Percentiles rank a stretch among this genome's conserved stretches.
phyloP scores from a whole-genome alignment of 2,329 filamentous ascomycete genomes.

The Aspergillus carbonarius region DNA sequence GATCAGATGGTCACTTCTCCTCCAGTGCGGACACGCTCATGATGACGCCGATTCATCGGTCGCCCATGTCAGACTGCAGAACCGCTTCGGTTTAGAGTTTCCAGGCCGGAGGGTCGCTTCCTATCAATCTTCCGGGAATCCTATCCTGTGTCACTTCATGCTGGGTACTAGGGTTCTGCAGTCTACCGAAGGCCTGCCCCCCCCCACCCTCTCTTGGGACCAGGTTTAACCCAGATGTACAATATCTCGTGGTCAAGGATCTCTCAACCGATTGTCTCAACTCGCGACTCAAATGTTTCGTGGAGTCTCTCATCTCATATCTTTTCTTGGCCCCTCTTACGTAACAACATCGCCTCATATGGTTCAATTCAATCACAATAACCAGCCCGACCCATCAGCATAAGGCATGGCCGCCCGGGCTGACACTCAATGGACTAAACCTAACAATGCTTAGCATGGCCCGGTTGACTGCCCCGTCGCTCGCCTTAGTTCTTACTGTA shows the following conservation, averaged over 20 bases:
- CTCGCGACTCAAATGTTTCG: not conserved
- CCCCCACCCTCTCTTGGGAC: no score
- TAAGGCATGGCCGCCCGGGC: not conserved
- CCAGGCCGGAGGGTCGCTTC: not conserved
- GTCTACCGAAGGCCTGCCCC: not conserved
- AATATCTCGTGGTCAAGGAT: not conserved
- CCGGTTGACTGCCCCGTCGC: not conserved
- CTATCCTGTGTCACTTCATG: not conserved
- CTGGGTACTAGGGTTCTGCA: not conserved
- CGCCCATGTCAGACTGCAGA: not conserved
- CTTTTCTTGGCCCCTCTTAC: not conserved
- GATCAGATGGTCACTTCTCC: not conserved
- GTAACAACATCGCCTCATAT: not conserved
- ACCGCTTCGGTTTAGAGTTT: not conserved
- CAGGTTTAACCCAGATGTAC: not conserved
- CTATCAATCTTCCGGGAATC: not conserved
- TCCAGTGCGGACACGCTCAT: not conserved
- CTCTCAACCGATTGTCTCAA: not conserved
- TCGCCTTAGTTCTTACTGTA: not conserved
- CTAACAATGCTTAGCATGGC: constrained; percentile 1
- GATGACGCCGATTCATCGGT: not conserved
- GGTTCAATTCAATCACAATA: not conserved
- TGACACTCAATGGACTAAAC: not conserved
- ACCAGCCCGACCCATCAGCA: not conserved
- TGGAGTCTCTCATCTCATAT: not conserved